Evolutionary conservation across 352 stramenopile genomes (phyloP).

Genomic region (Pythium dissotocum): DNA sequence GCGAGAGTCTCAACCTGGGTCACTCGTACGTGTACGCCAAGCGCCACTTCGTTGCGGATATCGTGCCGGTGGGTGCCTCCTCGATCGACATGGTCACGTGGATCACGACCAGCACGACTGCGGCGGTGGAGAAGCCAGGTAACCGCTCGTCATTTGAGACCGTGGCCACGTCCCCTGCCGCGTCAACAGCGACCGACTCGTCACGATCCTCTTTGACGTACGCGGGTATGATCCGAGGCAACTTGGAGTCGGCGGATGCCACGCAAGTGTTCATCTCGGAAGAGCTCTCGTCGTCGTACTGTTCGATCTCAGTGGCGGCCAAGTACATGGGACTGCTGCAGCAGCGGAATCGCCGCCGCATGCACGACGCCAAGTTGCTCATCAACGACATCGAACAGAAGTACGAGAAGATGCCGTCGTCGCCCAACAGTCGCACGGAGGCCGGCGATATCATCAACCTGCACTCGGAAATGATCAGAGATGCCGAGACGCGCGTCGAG

Average conservation of each 20-base stretch:
- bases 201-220: slow-evolving; percentile 41
- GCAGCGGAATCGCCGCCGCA: slow-evolving; percentile 59
- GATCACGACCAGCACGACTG: slow-evolving; percentile 4
- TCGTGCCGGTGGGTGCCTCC: slow-evolving; percentile 43
- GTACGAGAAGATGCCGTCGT: slow-evolving; percentile 39
- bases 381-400: slow-evolving; percentile 63
- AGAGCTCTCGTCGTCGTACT: slow-evolving; percentile 79
- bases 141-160: slow-evolving; percentile 22
- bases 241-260: slow-evolving; percentile 47
- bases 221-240: slow-evolving; percentile 59
- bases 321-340: slow-evolving; percentile 80
- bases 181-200: not conserved
- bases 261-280: slow-evolving; percentile 82
- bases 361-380: slow-evolving; percentile 53
- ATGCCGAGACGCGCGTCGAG: slow-evolving; percentile 53
- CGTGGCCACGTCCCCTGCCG: slow-evolving; percentile 8
- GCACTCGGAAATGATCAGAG: slow-evolving; percentile 42
- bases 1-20: slow-evolving; percentile 60
- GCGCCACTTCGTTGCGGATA: slow-evolving; percentile 80
- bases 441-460: slow-evolving; percentile 31
- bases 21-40: slow-evolving; percentile 83
- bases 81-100: slow-evolving; percentile 27
- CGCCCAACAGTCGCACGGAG: slow-evolving; percentile 30
- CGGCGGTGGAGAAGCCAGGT: slow-evolving; percentile 12
- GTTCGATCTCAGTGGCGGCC: slow-evolving; percentile 80